Base-by-base conservation (phyloP, 2,329 filamentous ascomycete species). In the Cladobotryum mycophilum region DNA sequence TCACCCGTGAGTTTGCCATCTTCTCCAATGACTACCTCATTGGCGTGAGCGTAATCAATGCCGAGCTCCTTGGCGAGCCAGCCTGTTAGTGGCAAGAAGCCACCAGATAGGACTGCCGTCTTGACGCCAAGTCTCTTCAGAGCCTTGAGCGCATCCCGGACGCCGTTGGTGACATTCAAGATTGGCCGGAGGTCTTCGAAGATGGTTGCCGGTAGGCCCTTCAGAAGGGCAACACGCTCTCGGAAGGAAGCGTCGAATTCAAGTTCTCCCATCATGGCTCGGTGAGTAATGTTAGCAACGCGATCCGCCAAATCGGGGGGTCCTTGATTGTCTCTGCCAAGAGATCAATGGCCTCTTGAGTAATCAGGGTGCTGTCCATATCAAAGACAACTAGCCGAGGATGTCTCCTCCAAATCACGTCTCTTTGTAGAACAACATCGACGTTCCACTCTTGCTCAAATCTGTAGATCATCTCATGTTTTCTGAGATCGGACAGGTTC, bases 331-430 rank as follows among this genome's bases (percentile, higher is more conserved):
- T 86, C 48, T 86, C 84, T 4, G 93, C 93, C 51, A 99, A 85
- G 61, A 97, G 84, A 68, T 99, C 93, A 64, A 99, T 97, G 54
- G 96, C 91, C 72, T 99, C 93, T 68, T 99, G 91, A 48, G 92
- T 87, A 66, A 99, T 97, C 53, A 99, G 79, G 0, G 93, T 99
- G 68, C 87, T 93, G 72, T 99, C 93, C 93, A 99, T 99, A 68
- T 99, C 93, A 64, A 99, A 99, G 33, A 96, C 89, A 3, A 92
- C 90, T 11, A 97, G 76, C 8, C 92, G 82, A 58, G 91, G 91
- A 68, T 95, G 82, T 25, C 85, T 80, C 52, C 89, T 78, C 75
- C 85, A 89, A 33, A 92, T 75, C 30, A 75, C 80, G 63, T 92
- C 88, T 38, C 70, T 70, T 67, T 95, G 88, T 55, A 95, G 75